These are phyloP conservation scores for Podaxis sp. DNA, from an alignment of 768 basidiomycete genomes.

Conservation along the genomic window DNA sequence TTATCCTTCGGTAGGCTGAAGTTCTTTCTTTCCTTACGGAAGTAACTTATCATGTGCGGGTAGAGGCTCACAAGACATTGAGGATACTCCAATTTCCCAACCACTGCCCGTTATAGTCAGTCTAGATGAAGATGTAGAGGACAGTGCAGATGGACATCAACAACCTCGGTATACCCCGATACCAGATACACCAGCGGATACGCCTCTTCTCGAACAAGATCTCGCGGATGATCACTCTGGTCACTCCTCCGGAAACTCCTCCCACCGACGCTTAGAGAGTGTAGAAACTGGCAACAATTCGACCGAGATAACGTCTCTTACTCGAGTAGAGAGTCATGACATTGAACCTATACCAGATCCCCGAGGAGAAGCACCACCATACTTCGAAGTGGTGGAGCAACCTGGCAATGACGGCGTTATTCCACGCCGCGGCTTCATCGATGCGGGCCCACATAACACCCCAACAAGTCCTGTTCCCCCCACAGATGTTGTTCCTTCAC, in stretches of 20 bases:
- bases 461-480: background rate
- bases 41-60: background rate
- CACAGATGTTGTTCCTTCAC: background rate
- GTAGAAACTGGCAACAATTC: constrained; percentile 33
- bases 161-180: constrained; percentile 36
- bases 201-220: constrained; percentile 41
- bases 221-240: constrained; percentile 25
- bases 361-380: constrained; percentile 67
- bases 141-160: constrained; percentile 30
- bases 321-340: constrained; percentile 24
- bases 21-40: background rate
- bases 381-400: constrained; percentile 53
- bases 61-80: constrained; percentile 53
- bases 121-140: constrained; percentile 36
- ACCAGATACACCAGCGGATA: constrained; percentile 39
- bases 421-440: background rate
- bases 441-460: background rate
- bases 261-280: constrained; percentile 22
- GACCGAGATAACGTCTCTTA: constrained; percentile 30
- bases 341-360: constrained; percentile 32
- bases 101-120: constrained; percentile 39
- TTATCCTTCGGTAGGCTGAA: constrained; percentile 50
- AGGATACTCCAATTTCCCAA: constrained; percentile 44
- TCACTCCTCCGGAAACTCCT: constrained; percentile 18
- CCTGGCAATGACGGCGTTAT: background rate